Conservation (phyloP, 139 green algal genomes). For the Tetratostichococcus sp. region DNA sequence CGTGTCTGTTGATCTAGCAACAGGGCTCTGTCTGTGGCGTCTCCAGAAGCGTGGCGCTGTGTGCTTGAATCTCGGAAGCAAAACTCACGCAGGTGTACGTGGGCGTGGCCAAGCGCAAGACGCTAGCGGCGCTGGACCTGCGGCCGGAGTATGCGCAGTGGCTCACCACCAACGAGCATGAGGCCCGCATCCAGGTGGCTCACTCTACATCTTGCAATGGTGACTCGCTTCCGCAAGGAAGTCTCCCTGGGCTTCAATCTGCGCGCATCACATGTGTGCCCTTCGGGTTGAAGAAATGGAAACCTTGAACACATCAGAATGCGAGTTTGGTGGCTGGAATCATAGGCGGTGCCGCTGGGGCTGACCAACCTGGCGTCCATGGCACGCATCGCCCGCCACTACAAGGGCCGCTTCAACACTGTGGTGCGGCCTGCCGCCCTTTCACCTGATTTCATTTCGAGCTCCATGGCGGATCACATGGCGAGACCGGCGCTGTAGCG, state of each 20-base stretch:
- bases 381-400: slow-evolving; percentile 51
- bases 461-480: too few relatives aligned
- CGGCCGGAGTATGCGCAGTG: slow-evolving; percentile 42
- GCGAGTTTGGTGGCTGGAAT: too few relatives aligned
- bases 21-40: too few relatives aligned
- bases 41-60: too few relatives aligned
- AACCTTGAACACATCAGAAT: too few relatives aligned
- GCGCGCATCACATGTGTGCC: too few relatives aligned
- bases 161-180: slow-evolving; percentile 73
- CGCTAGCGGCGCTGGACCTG: slow-evolving; percentile 64
- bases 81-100: slow-evolving; percentile 54
- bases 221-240: too few relatives aligned
- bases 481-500: too few relatives aligned
- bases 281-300: too few relatives aligned
- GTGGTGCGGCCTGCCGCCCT: slow-evolving; percentile 44
- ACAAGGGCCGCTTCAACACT: slow-evolving; percentile 63
- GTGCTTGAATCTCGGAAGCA: slow-evolving; percentile 38
- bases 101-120: slow-evolving; percentile 52
- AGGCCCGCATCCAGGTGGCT: slow-evolving; percentile 80
- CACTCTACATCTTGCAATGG: too few relatives aligned
- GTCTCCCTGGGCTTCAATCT: too few relatives aligned
- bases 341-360: slow-evolving; percentile 52
- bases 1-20: too few relatives aligned
- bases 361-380: slow-evolving; percentile 74
- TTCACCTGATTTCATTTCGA: background rate